Evolutionary conservation across 345 rosid species (phyloP), one percentile per base, ranked within the genome.

Genomic region (Corymbia maculata): DNA sequence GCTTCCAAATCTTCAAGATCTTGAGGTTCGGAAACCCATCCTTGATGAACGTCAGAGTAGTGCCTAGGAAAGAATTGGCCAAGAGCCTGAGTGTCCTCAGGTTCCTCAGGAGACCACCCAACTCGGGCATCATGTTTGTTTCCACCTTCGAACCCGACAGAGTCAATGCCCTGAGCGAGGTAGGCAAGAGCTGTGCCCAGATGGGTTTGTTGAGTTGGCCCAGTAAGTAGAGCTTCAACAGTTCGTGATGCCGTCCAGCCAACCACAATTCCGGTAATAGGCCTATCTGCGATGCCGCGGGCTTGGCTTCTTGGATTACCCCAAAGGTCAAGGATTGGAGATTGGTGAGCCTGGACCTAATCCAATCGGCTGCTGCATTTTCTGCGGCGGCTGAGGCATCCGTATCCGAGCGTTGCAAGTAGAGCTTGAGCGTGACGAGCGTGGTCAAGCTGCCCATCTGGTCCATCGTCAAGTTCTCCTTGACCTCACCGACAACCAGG

Each of bases 1-100:
- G 87, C n/a, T 50, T 53, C 87, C 87, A 53, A 0, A 86, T 16
- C 51, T 86, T 86, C 87, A 86, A 36, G 64, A 53, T 8, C 30
- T 0, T 3, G 87, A 86, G 87, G 4, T 50, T 53, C 0, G 87
- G 87, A n/a, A 53, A 22, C 0, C 49, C 68, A 4, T 36, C 11
- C 3, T 2, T 13, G n/a, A 7, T 1, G n/a, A 53, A 85, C 0
- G 0, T 28, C 70, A 61, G 8, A 0, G 7, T 28, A 1, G 2
- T 3, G 8, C 70, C 2, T 6, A 1, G 32, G 32, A 61, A 28
- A 3, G 70, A 61, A 1, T 61, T 61, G 70, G 70, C 70, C 9
- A 61, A 3, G 2, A 61, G 32, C 70, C 70, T 28, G 70, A 61
- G 0, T 0, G 32, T 28, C 36, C 70, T 61, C 16, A 61, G 32